Base-by-base conservation (phyloP, 2,329 filamentous ascomycete genomes). In the Cladosporium austrohemisphaericum region DNA sequence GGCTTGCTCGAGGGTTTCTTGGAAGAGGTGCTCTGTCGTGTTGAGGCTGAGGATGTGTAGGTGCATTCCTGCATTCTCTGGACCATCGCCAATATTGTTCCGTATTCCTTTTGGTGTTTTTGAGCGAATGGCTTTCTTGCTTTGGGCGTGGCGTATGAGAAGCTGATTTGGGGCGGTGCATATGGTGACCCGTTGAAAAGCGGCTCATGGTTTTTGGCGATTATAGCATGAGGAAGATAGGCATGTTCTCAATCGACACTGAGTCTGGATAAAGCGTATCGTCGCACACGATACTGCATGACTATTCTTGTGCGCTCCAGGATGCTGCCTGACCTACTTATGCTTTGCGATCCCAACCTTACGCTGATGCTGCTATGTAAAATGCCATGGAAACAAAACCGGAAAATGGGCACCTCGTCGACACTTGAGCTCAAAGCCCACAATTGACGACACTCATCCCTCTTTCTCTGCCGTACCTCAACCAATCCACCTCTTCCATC, bases 1-100 rank as follows among this genome's bases (percentile, higher is more conserved):
- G 88, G 87, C 1, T 94, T 97, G 59, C 70, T 97, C 6, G 93
- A 98, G 67, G 92, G 91, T 0, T 80, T 97, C 55, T 72, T 98
- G 26, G 93, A 98, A 67, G 93, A 98, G 73, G 85, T 98, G 19
- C 73, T 98, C 18, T 90, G 96, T 28, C 75, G 93, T 49, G 88
- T 97, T 11, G 92, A 97, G 71, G 88, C 91, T 3, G 76, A 90
- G 53, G 88, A 93, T 60, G 87, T 89, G 58, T 68, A 51, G 57
- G 16, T 28, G 36, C 5, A 19, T 31, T 35, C 22, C 28, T 25
- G 33, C 28, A 10, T 3, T 26, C 9, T 4, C 9, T 31, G 4
- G 28, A n/a, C n/a, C n/a, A n/a, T n/a, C n/a, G n/a, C n/a, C n/a
- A n/a, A n/a, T 10, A n/a, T 31, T 31, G 26, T 31, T 9, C 14